Conservation (phyloP, 2,329 filamentous ascomycete species). For the Esteya vermicola region DNA sequence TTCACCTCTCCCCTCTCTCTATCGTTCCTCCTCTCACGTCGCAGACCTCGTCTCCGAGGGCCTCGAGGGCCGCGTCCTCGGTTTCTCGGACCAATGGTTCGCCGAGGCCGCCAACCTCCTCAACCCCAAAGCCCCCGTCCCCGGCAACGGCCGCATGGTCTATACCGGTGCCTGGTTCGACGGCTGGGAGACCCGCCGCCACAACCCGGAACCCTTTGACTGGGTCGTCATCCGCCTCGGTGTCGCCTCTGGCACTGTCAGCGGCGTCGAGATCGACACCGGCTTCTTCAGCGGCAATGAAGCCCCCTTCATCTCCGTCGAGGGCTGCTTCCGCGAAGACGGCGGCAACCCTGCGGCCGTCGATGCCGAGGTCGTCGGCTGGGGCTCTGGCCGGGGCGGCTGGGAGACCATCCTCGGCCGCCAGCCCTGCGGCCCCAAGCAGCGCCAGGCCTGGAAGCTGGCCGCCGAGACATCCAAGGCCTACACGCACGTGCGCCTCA, state of each 20-base stretch:
- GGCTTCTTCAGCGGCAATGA: conserved; percentile 74
- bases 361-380: conserved; percentile 39
- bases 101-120: conserved; percentile 50
- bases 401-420: conserved; percentile 61
- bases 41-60: conserved; percentile 46
- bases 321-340: conserved; percentile 54
- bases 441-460: conserved; percentile 61
- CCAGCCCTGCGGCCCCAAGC: conserved; percentile 59
- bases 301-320: conserved; percentile 63
- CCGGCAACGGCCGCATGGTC: conserved; percentile 53
- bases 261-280: conserved; percentile 67
- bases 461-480: conserved; percentile 43
- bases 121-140: conserved; percentile 48
- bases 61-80: conserved; percentile 49
- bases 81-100: conserved; percentile 56
- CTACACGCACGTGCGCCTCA: conserved; percentile 66
- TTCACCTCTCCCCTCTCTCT: neutral
- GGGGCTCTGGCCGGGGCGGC: conserved; percentile 41
- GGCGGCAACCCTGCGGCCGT: conserved; percentile 23
- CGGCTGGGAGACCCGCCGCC: conserved; percentile 54
- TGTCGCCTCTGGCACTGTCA: conserved; percentile 56
- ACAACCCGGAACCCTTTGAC: conserved; percentile 51
- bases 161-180: conserved; percentile 58
- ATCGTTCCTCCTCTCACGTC: neutral
- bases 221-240: conserved; percentile 53